These are phyloP conservation scores for Curvularia verruculosa DNA, from an alignment of 2,329 filamentous ascomycete genomes.

Conservation along the genomic window DNA sequence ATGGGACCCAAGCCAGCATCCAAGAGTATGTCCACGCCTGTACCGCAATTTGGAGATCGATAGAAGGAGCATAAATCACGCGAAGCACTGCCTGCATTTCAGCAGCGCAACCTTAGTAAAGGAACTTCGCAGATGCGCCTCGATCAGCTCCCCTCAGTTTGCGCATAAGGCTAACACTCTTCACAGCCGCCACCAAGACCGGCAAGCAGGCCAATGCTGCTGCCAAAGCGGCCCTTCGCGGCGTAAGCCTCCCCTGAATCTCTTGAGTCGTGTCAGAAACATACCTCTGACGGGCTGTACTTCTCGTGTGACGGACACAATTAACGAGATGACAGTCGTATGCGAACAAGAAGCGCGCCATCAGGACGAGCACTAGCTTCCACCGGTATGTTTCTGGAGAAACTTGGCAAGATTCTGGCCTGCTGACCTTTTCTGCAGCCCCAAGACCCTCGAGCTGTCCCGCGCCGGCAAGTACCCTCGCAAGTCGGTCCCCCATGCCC, in stretches of 20 bases:
- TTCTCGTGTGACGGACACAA: conserved; percentile 48
- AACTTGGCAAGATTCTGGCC: neutral
- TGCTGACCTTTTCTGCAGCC: conserved; percentile 47
- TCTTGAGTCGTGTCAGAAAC: conserved; percentile 57
- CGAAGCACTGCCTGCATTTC: conserved; percentile 10
- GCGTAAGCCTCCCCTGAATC: conserved; percentile 68
- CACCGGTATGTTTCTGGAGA: conserved; percentile 64
- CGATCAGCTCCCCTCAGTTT: conserved; percentile 20
- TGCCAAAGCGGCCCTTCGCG: conserved; percentile 94
- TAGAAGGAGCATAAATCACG: conserved; percentile 13
- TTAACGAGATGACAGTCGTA: conserved; percentile 62
- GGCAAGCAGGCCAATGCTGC: conserved; percentile 82
- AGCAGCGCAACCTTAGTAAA: conserved; percentile 17
- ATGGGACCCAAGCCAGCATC: conserved; percentile 50
- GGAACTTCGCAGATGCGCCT: conserved; percentile 31
- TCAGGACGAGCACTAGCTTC: conserved; percentile 90
- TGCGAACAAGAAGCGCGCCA: conserved; percentile 89
- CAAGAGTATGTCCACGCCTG: conserved; percentile 42
- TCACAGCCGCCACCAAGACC: conserved; percentile 65
- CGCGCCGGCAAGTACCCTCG: conserved; percentile 94
- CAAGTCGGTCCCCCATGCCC: conserved; percentile 88
- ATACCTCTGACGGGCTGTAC: conserved; percentile 60
- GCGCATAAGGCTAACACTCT: conserved; percentile 33
- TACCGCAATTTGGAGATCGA: conserved; percentile 19
- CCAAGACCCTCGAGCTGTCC: conserved; percentile 92